These are phyloP conservation scores for Tieghemiomyces parasiticus DNA, from an alignment of 192 early-diverging fungal species.

Conservation along the genomic window DNA sequence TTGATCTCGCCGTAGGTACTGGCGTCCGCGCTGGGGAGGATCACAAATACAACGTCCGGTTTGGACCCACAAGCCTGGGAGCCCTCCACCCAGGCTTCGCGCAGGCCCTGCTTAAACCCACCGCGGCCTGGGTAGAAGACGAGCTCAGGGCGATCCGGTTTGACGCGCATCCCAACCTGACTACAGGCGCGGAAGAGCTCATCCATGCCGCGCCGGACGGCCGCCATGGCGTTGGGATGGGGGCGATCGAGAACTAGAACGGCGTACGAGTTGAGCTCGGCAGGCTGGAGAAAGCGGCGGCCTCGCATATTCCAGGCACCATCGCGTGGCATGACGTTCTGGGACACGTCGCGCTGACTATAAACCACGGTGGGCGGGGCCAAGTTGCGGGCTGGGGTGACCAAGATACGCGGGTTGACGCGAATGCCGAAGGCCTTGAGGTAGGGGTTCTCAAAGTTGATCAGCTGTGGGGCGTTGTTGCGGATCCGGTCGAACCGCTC, in stretches of 20 bases:
- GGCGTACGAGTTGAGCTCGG: constrained; percentile 60
- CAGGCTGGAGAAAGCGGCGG: constrained; percentile 60
- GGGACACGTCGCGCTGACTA: constrained; percentile 24
- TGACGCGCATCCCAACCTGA: no score
- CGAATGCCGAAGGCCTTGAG: constrained; percentile 60
- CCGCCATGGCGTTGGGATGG: constrained; percentile 23
- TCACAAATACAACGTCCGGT: constrained; percentile 72
- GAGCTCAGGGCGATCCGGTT: background rate
- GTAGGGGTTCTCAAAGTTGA: constrained; percentile 55
- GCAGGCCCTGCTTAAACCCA: constrained; percentile 50
- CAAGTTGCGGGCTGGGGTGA: constrained; percentile 62
- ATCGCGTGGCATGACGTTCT: constrained; percentile 34
- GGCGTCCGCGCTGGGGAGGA: constrained; percentile 67
- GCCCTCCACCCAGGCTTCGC: constrained; percentile 52
- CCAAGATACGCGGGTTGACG: constrained; percentile 44
- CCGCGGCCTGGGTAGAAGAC: constrained; percentile 25
- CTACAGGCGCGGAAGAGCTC: constrained; percentile 54
- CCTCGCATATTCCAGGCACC: constrained; percentile 86
- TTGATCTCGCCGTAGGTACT: constrained; percentile 79
- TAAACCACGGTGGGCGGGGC: constrained; percentile 66
- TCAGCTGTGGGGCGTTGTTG: constrained; percentile 40
- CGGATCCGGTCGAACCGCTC: constrained; percentile 75
- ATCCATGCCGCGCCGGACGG: constrained; percentile 56
- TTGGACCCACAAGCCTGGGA: constrained; percentile 30
- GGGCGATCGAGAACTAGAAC: constrained; percentile 62